Base-by-base conservation (phyloP, 441 rosid species). In the Populus hybrid region DNA sequence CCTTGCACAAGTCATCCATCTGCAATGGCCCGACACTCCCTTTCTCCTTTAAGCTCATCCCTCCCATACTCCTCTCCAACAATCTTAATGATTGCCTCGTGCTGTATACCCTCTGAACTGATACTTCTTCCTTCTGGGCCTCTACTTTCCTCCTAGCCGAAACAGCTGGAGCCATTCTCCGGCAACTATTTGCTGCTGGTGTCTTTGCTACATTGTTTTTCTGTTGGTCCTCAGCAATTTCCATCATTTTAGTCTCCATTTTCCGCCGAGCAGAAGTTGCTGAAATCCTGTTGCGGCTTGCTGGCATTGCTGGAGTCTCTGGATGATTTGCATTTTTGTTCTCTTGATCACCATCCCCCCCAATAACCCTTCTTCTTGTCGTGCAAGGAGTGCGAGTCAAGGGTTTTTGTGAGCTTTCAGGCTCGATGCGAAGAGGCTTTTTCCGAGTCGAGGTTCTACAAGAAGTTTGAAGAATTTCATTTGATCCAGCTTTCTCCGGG, bases 11-110 rank as follows among this genome's bases (percentile, higher is more conserved):
- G 7, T 67, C 81, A 70, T 83, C 82, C 76, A 77, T 71, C 68
- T 83, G 84, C 23, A 74, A 78, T 35, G 79, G 78, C 54, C 78
- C 83, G 46, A 78, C 26, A 63, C 57, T 75, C 79, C 35, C 86
- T 70, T 75, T 80, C 65, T 85, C 88, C 61, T 84, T 88, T 84
- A 96, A 82, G 82, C 87, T 84, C 81, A 94, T 68, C n/a, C 81
- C 86, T 73, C 74, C 87, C 91, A 92, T 81, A 71, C 73, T 78
- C 81, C 88, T 90, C 85, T 87, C 96, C 73, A 96, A 68, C 83
- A 96, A 65, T 78, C 90, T 90, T 67, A 85, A 87, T 1, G 98
- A 90, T 38, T 88, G 88, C 87, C 99, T 88, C 0, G 97, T 92
- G 78, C 90, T 84, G 67, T 86, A 86, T 30, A 65, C 89, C 12